Percentiles rank a stretch among this genome's conserved stretches.
Conservation (phyloP, 352 stramenopile species). For the Phytophthora sp. region DNA sequence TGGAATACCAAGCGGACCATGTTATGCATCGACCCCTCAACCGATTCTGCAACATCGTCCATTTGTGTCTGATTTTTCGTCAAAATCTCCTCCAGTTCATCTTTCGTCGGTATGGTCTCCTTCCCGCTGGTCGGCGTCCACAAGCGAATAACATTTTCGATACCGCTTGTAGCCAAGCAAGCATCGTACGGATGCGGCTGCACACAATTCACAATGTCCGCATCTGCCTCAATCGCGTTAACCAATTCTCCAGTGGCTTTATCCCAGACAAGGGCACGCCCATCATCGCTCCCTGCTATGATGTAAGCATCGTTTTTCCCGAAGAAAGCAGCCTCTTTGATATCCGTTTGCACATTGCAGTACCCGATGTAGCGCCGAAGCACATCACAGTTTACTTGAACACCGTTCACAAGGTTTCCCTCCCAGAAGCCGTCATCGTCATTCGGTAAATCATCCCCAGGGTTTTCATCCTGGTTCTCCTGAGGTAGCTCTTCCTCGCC, state of each 20-base stretch:
- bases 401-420: conserved; percentile 39
- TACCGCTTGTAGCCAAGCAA: conserved; percentile 83
- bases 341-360: conserved; percentile 90
- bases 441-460: conserved; percentile 26
- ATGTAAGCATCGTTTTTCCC: conserved; percentile 87
- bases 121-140: conserved; percentile 66
- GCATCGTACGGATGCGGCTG: conserved; percentile 79
- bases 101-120: conserved; percentile 45
- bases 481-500: conserved; percentile 30
- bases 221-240: conserved; percentile 83
- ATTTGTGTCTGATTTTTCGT: conserved; percentile 74
- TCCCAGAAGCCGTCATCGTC: conserved; percentile 65
- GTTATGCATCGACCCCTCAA: conserved; percentile 55
- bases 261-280: conserved; percentile 87
- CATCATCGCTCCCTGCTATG: conserved; percentile 88
- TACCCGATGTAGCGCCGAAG: conserved; percentile 85
- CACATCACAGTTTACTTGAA: conserved; percentile 65
- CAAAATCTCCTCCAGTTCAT: conserved; percentile 61
- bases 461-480: conserved; percentile 10
- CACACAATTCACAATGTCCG: conserved; percentile 91
- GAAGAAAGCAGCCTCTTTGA: conserved; percentile 91
- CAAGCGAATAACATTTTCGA: conserved; percentile 83
- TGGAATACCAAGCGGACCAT: conserved; percentile 79
- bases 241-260: conserved; percentile 81
- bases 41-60: conserved; percentile 52